Evolutionary conservation across 2,329 filamentous ascomycete species (phyloP).

Genomic region (Elsinoe australis): DNA sequence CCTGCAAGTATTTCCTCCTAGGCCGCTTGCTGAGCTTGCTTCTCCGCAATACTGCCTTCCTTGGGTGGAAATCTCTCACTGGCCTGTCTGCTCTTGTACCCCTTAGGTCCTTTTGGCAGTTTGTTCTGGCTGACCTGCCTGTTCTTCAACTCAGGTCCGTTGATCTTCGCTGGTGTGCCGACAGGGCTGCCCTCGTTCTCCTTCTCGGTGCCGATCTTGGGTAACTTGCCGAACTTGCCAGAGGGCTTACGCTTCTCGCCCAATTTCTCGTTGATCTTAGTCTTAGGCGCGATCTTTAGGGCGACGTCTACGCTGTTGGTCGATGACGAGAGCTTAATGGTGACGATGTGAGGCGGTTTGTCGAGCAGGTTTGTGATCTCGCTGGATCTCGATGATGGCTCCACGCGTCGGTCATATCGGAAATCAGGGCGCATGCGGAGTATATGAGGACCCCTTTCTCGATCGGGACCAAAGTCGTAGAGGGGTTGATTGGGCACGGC

Average conservation of each 20-base stretch:
- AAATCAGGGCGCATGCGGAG: constrained; percentile 10
- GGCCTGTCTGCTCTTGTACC: background rate
- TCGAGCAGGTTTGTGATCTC: background rate
- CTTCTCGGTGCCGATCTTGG: constrained; percentile 15
- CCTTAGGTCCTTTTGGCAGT: background rate
- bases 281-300: background rate
- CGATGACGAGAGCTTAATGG: background rate
- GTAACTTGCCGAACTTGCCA: constrained; percentile 11
- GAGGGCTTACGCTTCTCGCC: constrained; percentile 10
- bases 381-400: background rate
- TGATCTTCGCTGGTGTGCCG: background rate
- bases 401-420: constrained; percentile 6
- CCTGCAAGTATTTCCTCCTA: background rate
- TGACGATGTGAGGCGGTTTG: background rate
- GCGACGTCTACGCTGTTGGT: background rate
- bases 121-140: background rate
- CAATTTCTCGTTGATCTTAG: background rate
- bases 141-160: background rate
- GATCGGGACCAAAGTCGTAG: constrained; percentile 21
- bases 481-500: constrained; percentile 25
- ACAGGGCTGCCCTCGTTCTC: constrained; percentile 14
- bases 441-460: constrained; percentile 2
- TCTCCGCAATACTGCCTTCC: background rate
- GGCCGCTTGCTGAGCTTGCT: background rate
- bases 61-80: background rate